phyloP scores from a whole-genome alignment of 768 basidiomycete genomes.

The Tylopilus subfusipes region DNA sequence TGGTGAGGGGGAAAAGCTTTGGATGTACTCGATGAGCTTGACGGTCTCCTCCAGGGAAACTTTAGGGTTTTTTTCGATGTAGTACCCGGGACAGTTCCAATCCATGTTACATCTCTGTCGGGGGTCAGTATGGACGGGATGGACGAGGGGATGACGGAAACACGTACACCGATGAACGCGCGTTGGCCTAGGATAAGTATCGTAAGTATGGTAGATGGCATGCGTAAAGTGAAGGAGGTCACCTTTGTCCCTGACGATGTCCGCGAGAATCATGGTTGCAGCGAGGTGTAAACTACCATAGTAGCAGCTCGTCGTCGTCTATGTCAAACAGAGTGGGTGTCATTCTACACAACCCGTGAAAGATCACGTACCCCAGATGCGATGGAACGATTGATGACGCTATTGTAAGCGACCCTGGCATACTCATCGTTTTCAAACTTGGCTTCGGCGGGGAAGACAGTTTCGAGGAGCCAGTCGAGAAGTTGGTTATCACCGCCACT shows the following conservation, averaged over 20 bases:
- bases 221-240: conserved; percentile 4
- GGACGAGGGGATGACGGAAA: not conserved
- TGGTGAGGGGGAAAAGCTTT: conserved; percentile 39
- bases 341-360: not conserved
- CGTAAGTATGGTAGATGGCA: not conserved
- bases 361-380: conserved; percentile 61
- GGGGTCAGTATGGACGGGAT: conserved; percentile 7
- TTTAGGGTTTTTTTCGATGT: conserved; percentile 56
- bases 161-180: conserved; percentile 74
- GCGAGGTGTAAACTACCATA: conserved; percentile 80
- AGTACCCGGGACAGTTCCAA: conserved; percentile 66
- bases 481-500: conserved; percentile 82
- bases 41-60: conserved; percentile 59
- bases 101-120: conserved; percentile 29
- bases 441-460: conserved; percentile 84
- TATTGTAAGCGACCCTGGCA: conserved; percentile 60
- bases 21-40: conserved; percentile 65
- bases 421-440: conserved; percentile 65
- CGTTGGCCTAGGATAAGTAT: conserved; percentile 58
- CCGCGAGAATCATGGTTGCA: conserved; percentile 73
- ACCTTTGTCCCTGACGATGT: conserved; percentile 60
- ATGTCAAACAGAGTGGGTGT: conserved; percentile 1
- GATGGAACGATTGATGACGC: conserved; percentile 66
- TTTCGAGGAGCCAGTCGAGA: conserved; percentile 75
- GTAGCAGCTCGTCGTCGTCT: conserved; percentile 91